Base-by-base conservation (phyloP, 169 alveolate species). In the Perkinsus olseni region DNA sequence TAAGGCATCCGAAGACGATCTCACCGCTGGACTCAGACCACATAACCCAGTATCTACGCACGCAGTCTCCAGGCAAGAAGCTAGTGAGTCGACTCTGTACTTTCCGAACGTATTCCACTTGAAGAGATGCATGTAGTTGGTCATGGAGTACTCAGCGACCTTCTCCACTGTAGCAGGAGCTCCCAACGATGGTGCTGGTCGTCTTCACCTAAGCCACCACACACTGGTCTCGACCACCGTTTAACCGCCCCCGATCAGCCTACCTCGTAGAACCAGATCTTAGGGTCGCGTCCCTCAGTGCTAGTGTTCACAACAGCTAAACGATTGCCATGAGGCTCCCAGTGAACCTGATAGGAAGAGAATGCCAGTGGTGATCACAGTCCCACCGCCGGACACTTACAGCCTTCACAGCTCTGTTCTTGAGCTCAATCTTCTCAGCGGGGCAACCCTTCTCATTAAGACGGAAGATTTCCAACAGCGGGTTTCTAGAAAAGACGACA, bases 361-460 rank as follows among this genome's bases (percentile, higher is more conserved):
- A 62, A 28, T 3, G 17, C 17, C 82, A 40, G 50, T 11, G 21
- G 50, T 11, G 11, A 6, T 6, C 50, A 6, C 3, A 3, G 11
- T 40, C 50, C 21, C 21, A 40, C 3, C 3, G 11, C 50, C 11
- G 21, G 50, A 40, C 50, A 28, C 82, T 62, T 62, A 62, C 82
- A 24, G 82, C 82, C 82, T 62, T 62, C 82, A 62, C 82, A 21
- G 82, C 1, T 4, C 82, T 13, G 31, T 62, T 62, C 82, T 62
- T 62, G 31, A 62, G 34, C 82, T 62, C 82, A 62, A 62, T 62
- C 82, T 62, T 62, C 82, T 94, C 95, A 91, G 93, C 95, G 6
- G 95, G 95, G 38, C 92, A 92, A 37, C 93, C 93, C 92, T 94
- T 94, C 74, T 94, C 95, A 38, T 94, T 94, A 17, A 94, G 94